Conservation (phyloP, 169 alveolate genomes). For the Plasmodium fragile region DNA sequence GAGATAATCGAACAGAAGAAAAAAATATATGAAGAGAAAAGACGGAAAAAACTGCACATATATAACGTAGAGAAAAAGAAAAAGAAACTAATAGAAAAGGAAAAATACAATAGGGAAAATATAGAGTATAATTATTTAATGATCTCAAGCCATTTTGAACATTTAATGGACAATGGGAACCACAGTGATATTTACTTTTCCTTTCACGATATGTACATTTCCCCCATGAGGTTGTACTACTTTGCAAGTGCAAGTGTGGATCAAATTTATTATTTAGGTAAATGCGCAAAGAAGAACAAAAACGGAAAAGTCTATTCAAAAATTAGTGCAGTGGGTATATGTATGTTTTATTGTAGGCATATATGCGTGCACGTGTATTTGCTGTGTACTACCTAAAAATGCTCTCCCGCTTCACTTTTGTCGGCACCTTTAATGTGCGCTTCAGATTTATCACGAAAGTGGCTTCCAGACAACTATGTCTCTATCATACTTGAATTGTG, state of each 20-base stretch:
- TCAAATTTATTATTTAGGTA: constrained; percentile 72
- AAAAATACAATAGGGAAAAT: constrained; percentile 52
- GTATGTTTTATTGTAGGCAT: constrained; percentile 3
- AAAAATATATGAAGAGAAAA: constrained; percentile 75
- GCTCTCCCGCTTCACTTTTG: neutral
- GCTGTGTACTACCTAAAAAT: neutral
- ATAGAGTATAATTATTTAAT: constrained; percentile 69
- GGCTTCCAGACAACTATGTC: constrained; percentile 74
- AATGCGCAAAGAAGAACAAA: neutral
- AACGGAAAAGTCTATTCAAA: neutral
- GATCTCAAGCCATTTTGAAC: constrained; percentile 41
- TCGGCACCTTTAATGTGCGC: neutral
- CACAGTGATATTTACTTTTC: constrained; percentile 58
- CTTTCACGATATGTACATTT: constrained; percentile 63
- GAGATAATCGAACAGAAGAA: constrained; percentile 52
- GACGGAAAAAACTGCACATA: constrained; percentile 60
- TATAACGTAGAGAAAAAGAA: constrained; percentile 56
- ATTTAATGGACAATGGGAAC: constrained; percentile 55
- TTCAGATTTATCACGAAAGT: constrained; percentile 64
- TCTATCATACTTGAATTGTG: constrained; percentile 56
- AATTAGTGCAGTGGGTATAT: neutral
- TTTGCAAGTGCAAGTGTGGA: constrained; percentile 57
- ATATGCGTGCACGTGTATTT: neutral
- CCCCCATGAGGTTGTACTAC: constrained; percentile 76
- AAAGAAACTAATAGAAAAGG: constrained; percentile 73